Conservation (phyloP, 2,329 filamentous ascomycete species). For the Fusarium fracticaudum region DNA sequence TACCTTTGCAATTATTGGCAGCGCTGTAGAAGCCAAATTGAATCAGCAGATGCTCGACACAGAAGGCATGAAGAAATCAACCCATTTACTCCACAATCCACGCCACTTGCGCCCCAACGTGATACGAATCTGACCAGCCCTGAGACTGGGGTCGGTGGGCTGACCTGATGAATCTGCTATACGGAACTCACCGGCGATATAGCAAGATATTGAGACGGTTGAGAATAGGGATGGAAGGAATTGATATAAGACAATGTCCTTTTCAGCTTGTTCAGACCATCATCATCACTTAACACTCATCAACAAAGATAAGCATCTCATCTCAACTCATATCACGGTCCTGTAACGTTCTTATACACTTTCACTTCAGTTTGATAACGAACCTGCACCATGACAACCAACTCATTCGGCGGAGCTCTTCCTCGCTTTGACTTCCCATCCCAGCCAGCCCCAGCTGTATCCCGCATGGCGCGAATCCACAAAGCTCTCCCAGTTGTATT, state of each 20-base stretch:
- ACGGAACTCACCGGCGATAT: constrained; percentile 6
- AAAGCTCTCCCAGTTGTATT: constrained; percentile 27
- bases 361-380: background rate
- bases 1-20: background rate
- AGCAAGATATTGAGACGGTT: background rate
- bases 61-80: constrained; percentile 4
- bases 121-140: constrained; percentile 6
- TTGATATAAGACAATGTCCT: constrained; percentile 22
- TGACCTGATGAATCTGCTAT: constrained; percentile 3
- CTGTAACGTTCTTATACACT: background rate
- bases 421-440: constrained; percentile 34
- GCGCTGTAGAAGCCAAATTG: background rate
- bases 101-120: constrained; percentile 27
- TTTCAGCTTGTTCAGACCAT: background rate
- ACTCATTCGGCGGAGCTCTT: constrained; percentile 36
- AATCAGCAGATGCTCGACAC: constrained; percentile 13
- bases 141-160: constrained; percentile 11
- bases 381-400: constrained; percentile 28
- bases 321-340: background rate
- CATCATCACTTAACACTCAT: background rate
- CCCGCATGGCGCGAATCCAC: constrained; percentile 28
- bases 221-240: background rate
- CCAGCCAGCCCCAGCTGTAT: constrained; percentile 10
- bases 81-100: constrained; percentile 23
- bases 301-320: background rate